Base-by-base conservation (phyloP, 352 stramenopile genomes). In the Elongisporangium senticosum region DNA sequence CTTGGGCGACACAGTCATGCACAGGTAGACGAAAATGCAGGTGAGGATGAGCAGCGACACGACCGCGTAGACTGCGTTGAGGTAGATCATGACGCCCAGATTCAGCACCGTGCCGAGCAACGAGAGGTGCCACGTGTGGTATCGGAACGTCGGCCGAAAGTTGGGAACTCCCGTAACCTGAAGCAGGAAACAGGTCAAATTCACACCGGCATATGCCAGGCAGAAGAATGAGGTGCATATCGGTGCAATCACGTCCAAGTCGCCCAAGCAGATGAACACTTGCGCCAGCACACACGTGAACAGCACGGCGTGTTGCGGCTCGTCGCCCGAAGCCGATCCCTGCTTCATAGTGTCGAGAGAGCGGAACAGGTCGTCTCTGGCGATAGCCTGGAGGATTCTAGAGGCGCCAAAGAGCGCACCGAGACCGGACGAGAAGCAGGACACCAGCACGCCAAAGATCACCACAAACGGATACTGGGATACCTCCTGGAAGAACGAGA, bases 211-310 rank as follows among this genome's bases (percentile, higher is more conserved):
- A 63, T 94, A 94, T 24, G 80, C 80, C 23, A 94, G 64, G 23
- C 84, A 86, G 64, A 92, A 94, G 69, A 92, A 92, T 11, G 75
- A 87, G 7, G 84, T 89, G 68, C 87, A 91, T 23, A 94, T 86
- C 20, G 82, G 81, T 17, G 82, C 81, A 24, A 94, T 85, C 51
- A 85, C 58, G 58, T 91, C 78, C 49, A 94, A 49, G 51, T 88
- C 78, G 8, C 84, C 84, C 49, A 92, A 75, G 48, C 83, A 90
- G 51, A 89, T 87, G 53, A 86, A 91, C 7, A 80, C 53, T 51
- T 90, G 72, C 1, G 79, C 75, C 19, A 94, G 51, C 1, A 80
- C 7, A 0, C 66, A 80, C 0, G 81, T 90, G 47, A 92, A 84
- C 6, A 91, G n/a, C 7, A 91, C 82, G 0, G 78, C 84, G 49